Conservation (phyloP, 176 grass and related monocot species). For the Pontederia crassipes region DNA sequence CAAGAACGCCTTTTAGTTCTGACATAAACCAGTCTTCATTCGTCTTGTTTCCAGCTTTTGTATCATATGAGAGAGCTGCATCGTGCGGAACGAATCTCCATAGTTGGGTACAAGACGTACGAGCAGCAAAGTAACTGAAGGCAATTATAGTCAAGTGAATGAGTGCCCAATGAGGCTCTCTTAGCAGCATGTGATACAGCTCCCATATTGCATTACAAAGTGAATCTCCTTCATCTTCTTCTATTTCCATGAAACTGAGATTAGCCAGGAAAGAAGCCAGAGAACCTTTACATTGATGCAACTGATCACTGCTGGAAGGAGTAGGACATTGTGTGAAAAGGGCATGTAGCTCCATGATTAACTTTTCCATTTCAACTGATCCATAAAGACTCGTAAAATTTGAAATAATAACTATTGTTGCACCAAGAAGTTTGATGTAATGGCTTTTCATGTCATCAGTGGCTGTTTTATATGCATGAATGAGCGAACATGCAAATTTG, state of each 20-base stretch:
- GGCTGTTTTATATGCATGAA: slow-evolving; percentile 46
- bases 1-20: slow-evolving; percentile 67
- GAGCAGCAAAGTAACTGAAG: slow-evolving; percentile 80
- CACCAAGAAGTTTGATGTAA: slow-evolving; percentile 48
- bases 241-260: slow-evolving; percentile 54
- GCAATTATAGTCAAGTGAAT: slow-evolving; percentile 57
- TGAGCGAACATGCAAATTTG: slow-evolving; percentile 51
- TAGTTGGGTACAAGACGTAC: slow-evolving; percentile 69
- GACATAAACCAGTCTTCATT: slow-evolving; percentile 71
- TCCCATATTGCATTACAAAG: slow-evolving; percentile 54
- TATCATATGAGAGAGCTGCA: slow-evolving; percentile 72
- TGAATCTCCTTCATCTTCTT: slow-evolving; percentile 38
- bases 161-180: slow-evolving; percentile 65
- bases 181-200: slow-evolving; percentile 63
- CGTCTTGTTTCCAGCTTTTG: slow-evolving; percentile 30
- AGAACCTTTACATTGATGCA: slow-evolving; percentile 60
- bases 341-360: slow-evolving; percentile 47
- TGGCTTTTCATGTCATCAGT: slow-evolving; percentile 28
- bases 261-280: slow-evolving; percentile 68
- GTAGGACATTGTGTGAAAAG: slow-evolving; percentile 32
- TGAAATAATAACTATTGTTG: slow-evolving; percentile 61
- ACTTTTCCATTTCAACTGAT: slow-evolving; percentile 47
- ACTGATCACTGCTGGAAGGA: slow-evolving; percentile 26
- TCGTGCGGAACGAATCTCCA: slow-evolving; percentile 73
- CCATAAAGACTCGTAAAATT: slow-evolving; percentile 44